Evolutionary conservation across 169 alveolate species (phyloP), one percentile per base, ranked within the genome.

Genomic region (Plasmodium adleri): DNA sequence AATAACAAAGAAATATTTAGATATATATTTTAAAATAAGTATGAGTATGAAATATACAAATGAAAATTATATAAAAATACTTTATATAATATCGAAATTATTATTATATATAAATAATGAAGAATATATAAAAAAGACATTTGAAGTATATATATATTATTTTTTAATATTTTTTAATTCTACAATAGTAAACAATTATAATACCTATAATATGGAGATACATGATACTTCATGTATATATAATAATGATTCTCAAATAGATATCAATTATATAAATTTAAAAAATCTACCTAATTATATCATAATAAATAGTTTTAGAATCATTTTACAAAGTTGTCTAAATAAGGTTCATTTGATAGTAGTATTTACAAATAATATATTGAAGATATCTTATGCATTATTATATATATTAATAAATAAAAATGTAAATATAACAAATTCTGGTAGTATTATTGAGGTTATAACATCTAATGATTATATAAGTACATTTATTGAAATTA

Each of bases 261-360:
- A 15, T 43, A 86, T 86, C 47, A 86, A 58, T 39, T 71, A 86
- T 73, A 47, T 15, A 13, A 72, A 47, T 22, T 8, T 71, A 13
- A 86, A 43, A 52, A 60, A 28, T 9, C 2, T 86, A 28, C 92
- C 92, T 6, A 50, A 70, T 64, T 67, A 45, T 66, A 67, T 9
- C n/a, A 17, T 86, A 45, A 86, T 86, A 71, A 86, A 67, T 71
- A 86, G 92, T 39, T 86, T 86, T 67, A 60, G 92, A 71, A 60
- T 60, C 8, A 49, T 72, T 10, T 60, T 86, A 22, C 92, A 86
- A 60, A 45, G 45, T 26, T 86, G 74, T 24, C 43, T 72, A 43
- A 9, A 28, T n/a, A 72, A 86, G 56, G 47, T 86, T 32, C 88
- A 86, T 10, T 43, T 47, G n/a, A 45, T 86, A 28, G 80, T 86